These are phyloP conservation scores for Boletus speciosus DNA, from an alignment of 768 basidiomycete species.

Conservation along the genomic window DNA sequence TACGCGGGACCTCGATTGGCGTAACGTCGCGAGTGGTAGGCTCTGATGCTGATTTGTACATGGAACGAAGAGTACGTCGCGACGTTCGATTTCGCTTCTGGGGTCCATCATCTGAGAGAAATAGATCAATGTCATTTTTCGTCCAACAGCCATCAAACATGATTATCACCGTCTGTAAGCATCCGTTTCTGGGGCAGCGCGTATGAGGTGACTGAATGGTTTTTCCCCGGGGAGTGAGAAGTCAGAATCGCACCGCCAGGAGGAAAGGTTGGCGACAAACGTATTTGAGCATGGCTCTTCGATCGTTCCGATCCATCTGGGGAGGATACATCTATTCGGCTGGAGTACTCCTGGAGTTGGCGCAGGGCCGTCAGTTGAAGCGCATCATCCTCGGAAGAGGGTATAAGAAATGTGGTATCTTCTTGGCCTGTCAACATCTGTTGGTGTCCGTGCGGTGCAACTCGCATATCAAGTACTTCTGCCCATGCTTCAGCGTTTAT, in stretches of 20 bases:
- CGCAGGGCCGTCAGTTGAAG: conserved; percentile 9
- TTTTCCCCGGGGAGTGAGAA: not conserved
- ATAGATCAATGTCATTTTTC: conserved; percentile 6
- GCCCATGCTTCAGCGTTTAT: not conserved
- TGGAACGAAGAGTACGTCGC: conserved; percentile 6
- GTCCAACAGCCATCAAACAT: not conserved
- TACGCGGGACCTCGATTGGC: conserved; percentile 15
- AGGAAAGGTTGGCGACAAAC: not conserved
- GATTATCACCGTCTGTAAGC: conserved; percentile 4
- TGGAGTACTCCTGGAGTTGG: conserved; percentile 18
- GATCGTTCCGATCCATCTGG: not conserved
- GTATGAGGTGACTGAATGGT: not conserved
- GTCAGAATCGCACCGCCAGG: not conserved
- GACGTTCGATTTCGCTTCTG: conserved; percentile 23
- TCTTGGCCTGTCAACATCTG: conserved; percentile 1
- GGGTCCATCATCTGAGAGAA: conserved; percentile 13
- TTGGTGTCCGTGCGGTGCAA: not conserved
- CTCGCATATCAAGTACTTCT: not conserved
- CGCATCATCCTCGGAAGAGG: not conserved
- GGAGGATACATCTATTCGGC: not conserved
- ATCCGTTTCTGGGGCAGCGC: conserved; percentile 10
- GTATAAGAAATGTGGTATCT: conserved; percentile 7
- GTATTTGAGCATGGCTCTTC: not conserved
- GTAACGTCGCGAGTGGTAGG: conserved; percentile 26
- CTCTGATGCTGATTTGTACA: conserved; percentile 28